phyloP scores from a whole-genome alignment of 2,329 filamentous ascomycete species.

The Beauveria scarabaeidicola region DNA sequence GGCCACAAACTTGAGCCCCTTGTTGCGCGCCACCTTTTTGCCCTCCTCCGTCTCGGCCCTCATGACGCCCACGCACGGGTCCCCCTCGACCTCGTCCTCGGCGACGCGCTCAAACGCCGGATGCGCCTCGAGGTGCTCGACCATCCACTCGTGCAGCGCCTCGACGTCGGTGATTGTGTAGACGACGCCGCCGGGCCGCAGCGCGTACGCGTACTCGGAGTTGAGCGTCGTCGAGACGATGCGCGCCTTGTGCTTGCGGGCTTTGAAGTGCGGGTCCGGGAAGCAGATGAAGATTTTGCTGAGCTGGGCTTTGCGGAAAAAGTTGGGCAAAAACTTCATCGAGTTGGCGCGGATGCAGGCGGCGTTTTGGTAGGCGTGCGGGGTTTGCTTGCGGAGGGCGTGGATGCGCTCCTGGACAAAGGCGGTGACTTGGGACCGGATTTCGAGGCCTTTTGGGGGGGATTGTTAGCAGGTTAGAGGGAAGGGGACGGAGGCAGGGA shows the following conservation, averaged over 20 bases:
- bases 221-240: conserved; percentile 86
- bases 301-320: conserved; percentile 75
- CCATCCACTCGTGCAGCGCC: conserved; percentile 90
- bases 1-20: conserved; percentile 83
- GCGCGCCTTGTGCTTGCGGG: conserved; percentile 90
- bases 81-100: conserved; percentile 57
- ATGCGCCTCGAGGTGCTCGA: conserved; percentile 70
- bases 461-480: conserved; percentile 6
- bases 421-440: conserved; percentile 80
- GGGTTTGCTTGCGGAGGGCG: conserved; percentile 60
- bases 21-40: conserved; percentile 89
- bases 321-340: conserved; percentile 99
- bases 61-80: conserved; percentile 69
- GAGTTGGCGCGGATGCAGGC: conserved; percentile 85
- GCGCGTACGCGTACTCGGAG: conserved; percentile 85
- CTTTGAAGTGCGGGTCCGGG: conserved; percentile 96
- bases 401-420: conserved; percentile 84
- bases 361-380: conserved; percentile 68
- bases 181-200: conserved; percentile 74
- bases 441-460: conserved; percentile 66
- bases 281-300: conserved; percentile 96
- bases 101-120: conserved; percentile 69
- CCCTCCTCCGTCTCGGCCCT: conserved; percentile 85
- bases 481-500: neutral
- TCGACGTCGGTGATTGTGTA: conserved; percentile 98